Conservation (phyloP, 2,329 filamentous ascomycete species). For the Rhexocercosporidium sp. region DNA sequence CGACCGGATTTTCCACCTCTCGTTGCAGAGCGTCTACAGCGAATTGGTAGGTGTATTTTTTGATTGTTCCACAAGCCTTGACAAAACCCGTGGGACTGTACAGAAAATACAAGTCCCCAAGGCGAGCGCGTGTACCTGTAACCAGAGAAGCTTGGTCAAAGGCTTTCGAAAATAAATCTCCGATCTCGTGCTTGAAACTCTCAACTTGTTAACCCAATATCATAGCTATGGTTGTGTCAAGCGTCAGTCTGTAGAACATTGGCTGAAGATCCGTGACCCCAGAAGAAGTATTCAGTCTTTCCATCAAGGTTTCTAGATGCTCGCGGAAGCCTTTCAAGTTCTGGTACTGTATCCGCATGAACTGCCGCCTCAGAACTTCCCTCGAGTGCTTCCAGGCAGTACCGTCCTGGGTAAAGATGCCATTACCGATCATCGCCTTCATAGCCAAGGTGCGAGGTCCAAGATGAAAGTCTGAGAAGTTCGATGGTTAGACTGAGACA, state of each 20-base stretch:
- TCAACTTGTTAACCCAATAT: conserved; percentile 61
- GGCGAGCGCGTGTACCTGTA: conserved; percentile 40
- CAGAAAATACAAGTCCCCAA: conserved; percentile 37
- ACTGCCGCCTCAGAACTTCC: conserved; percentile 37
- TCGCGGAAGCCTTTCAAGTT: conserved; percentile 43
- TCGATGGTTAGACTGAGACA: conserved; percentile 3
- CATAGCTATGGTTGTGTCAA: conserved; percentile 62
- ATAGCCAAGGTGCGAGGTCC: conserved; percentile 22
- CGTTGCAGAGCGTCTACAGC: conserved; percentile 31
- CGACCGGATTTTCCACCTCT: conserved; percentile 24
- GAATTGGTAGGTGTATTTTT: conserved; percentile 33
- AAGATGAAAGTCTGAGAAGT: conserved; percentile 22
- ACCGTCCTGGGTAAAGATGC: conserved; percentile 48
- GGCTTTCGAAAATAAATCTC: conserved; percentile 42
- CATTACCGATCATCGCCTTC: conserved; percentile 41
- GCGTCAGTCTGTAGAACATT: conserved; percentile 62
- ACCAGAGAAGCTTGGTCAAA: conserved; percentile 45
- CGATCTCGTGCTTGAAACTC: conserved; percentile 36
- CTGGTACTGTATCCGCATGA: conserved; percentile 33
- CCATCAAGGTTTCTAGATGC: conserved; percentile 56
- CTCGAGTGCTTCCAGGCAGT: conserved; percentile 45
- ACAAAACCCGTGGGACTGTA: conserved; percentile 37
- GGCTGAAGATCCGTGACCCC: conserved; percentile 56
- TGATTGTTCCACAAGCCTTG: conserved; percentile 32
- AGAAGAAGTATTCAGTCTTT: conserved; percentile 6